Percentiles rank a stretch among this genome's conserved stretches.
Evolutionary conservation across 306 rosid genomes (phyloP).

Genomic region (Cucurbita ficifolia): DNA sequence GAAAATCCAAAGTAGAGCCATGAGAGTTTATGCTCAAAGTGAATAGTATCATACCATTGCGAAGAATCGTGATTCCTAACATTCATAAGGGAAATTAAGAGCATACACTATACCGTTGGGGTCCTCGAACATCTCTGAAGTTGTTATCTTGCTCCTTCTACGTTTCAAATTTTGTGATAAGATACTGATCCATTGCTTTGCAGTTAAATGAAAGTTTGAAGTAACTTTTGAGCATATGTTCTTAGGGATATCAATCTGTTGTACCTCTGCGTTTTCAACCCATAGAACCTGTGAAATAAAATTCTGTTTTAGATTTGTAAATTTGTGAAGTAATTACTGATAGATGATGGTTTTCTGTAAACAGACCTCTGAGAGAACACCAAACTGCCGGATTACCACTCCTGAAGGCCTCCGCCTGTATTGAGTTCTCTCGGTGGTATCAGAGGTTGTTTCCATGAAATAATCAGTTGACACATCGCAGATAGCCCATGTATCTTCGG

Average conservation of each 20-base stretch:
- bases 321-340: too few relatives aligned
- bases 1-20: too few relatives aligned
- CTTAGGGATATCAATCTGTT: not conserved
- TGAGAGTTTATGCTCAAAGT: too few relatives aligned
- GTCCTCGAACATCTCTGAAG: not conserved
- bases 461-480: constrained; percentile 17
- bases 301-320: too few relatives aligned
- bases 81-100: not conserved
- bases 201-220: constrained; percentile 6
- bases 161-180: constrained; percentile 1
- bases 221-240: not conserved
- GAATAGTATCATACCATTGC: too few relatives aligned
- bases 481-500: constrained; percentile 1
- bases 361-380: constrained; percentile 11
- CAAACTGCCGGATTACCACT: constrained; percentile 8
- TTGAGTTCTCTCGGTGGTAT: not conserved
- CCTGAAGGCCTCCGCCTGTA: constrained; percentile 21
- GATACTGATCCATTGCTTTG: constrained; percentile 2
- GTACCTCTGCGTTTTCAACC: constrained; percentile 19
- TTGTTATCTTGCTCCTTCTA: not conserved
- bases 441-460: not conserved
- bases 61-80: too few relatives aligned
- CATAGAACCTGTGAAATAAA: constrained; percentile 12
- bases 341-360: not conserved
- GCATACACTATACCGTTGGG: not conserved